These are phyloP conservation scores for Rhizopus stolonifer DNA, from an alignment of 371 early-diverging fungal genomes.

Conservation along the genomic window DNA sequence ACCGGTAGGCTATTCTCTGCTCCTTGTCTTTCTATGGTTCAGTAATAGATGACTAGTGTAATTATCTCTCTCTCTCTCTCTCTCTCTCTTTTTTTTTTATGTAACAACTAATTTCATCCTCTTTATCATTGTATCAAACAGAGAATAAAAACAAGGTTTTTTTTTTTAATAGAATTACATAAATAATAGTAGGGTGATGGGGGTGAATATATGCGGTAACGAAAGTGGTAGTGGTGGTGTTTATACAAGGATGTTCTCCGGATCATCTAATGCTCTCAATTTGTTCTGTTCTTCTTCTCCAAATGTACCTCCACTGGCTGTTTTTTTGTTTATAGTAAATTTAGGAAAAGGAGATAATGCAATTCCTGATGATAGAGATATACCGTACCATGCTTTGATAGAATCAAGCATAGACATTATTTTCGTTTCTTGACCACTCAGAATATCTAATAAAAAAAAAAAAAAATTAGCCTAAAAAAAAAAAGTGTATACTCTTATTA, in stretches of 20 bases:
- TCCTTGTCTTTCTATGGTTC: slow-evolving; percentile 17
- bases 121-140: too few species aligned
- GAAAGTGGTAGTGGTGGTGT: too few species aligned
- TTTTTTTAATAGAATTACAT: too few species aligned
- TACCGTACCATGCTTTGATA: slow-evolving; percentile 29
- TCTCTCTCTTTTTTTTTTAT: too few species aligned
- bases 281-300: slow-evolving; percentile 28
- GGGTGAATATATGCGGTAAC: too few species aligned
- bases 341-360: not conserved
- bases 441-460: too few species aligned
- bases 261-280: slow-evolving; percentile 17
- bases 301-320: slow-evolving; percentile 33
- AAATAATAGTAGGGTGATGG: too few species aligned
- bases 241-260: not conserved
- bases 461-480: too few species aligned
- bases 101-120: too few species aligned
- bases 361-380: not conserved
- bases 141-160: too few species aligned
- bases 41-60: not conserved
- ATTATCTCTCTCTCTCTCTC: too few species aligned
- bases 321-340: slow-evolving; percentile 15
- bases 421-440: slow-evolving; percentile 50
- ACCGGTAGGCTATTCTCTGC: slow-evolving; percentile 21
- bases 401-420: slow-evolving; percentile 43
- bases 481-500: too few species aligned